Evolutionary conservation across 805 yeast species (phyloP), one percentile per base, ranked within the genome.

Genomic region (Starmerella bombi): DNA sequence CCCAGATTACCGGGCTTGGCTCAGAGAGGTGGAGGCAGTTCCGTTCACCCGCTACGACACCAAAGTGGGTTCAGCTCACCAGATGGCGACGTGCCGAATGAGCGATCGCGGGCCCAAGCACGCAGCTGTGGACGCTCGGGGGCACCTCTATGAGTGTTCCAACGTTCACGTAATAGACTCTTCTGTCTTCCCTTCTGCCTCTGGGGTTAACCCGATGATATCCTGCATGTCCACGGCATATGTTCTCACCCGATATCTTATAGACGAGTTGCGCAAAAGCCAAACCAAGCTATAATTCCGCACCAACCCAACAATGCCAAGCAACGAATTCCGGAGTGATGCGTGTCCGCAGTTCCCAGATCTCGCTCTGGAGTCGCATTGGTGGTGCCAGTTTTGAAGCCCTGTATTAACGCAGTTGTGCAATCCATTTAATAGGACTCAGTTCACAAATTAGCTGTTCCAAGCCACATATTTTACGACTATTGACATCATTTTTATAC

Each of bases 131-230:
- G 69, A 67, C 42, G 49, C 46, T 6, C 57, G 54, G 12, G 76
- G 75, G 15, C 64, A 61, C 32, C 60, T 70, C 14, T 69, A 59
- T 51, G 76, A 71, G 46, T 63, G 71, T 49, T 53, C 58, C 31
- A 68, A 71, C 48, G 63, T 71, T 23, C 67, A 61, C 44, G 67
- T 71, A 15, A 70, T 72, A 3, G 76, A 71, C 49, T 63, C 72
- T 4, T 65, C 71, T 45, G 65, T 62, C 6, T 56, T 70, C 59
- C 75, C 75, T 5, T 57, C 70, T 1, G 75, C 75, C 0, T 63
- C 70, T 25, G 76, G 76, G 3, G 72, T 64, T 30, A 71, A 71
- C 49, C 75, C 76, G 7, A 71, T 71, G 76, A 56, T 70, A 23
- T 37, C 70, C 2, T 61, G 67, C 27, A 63, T 71, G 70, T 59